These are phyloP conservation scores for Fusarium coffeatum DNA, from an alignment of 2,329 filamentous ascomycete species.

Conservation along the genomic window DNA sequence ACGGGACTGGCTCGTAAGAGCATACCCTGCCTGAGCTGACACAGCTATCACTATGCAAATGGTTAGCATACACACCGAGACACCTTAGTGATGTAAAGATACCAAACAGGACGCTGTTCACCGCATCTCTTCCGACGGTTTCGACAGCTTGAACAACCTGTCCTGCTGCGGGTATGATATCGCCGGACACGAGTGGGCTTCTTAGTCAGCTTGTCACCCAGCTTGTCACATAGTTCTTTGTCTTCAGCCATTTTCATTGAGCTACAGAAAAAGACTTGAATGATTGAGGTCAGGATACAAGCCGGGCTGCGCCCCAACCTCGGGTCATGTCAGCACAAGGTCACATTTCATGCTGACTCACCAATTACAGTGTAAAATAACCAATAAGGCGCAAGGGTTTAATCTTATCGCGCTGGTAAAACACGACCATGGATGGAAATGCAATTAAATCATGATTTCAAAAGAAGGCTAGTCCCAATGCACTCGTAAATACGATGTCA, in stretches of 20 bases:
- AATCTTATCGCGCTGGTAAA: neutral
- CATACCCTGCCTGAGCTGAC: constrained; percentile 8
- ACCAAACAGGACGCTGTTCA: constrained; percentile 23
- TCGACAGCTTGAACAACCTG: constrained; percentile 22
- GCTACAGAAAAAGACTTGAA: neutral
- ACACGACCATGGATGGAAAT: too few species aligned
- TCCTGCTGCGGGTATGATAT: constrained; percentile 16
- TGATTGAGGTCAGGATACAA: neutral
- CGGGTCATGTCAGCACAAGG: neutral
- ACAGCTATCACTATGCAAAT: neutral
- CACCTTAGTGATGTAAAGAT: neutral
- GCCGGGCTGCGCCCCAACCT: neutral
- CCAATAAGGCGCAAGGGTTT: neutral
- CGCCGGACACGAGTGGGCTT: constrained; percentile 4
- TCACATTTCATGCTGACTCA: neutral
- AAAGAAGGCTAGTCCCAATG: too few species aligned
- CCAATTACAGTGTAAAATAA: too few species aligned
- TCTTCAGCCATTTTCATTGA: neutral
- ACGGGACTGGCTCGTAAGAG: neutral
- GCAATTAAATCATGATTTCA: too few species aligned
- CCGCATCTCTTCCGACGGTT: constrained; percentile 17
- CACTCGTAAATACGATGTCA: too few species aligned
- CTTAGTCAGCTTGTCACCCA: neutral
- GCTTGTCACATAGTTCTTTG: neutral
- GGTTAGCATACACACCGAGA: too few species aligned